Evolutionary conservation across 2,329 filamentous ascomycete genomes (phyloP).

Genomic region (Alternaria tenuissima): DNA sequence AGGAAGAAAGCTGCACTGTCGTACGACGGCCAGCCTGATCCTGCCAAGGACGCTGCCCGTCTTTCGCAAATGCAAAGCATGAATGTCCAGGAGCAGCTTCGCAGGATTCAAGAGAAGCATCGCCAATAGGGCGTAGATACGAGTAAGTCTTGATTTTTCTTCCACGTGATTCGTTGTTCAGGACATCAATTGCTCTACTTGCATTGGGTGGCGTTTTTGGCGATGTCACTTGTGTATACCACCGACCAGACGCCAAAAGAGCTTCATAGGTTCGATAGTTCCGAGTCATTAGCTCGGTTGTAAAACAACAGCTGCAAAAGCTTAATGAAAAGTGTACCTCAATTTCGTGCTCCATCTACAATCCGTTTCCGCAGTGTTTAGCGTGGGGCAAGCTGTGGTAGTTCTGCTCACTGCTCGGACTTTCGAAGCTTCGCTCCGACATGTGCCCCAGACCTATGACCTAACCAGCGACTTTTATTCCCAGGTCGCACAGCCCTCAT

Average conservation of each 20-base stretch:
- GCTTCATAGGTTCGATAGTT: neutral
- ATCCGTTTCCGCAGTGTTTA: neutral
- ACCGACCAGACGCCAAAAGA: neutral
- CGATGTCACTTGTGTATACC: conserved; percentile 10
- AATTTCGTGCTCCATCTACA: neutral
- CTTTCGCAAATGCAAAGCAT: conserved; percentile 61
- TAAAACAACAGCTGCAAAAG: neutral
- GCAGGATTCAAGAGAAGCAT: conserved; percentile 68
- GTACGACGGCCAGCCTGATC: conserved; percentile 70
- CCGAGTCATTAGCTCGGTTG: neutral
- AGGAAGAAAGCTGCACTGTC: conserved; percentile 77
- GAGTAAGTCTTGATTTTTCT: conserved; percentile 10
- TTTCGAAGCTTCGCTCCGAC: conserved; percentile 40
- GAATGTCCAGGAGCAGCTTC: conserved; percentile 87
- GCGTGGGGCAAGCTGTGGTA: conserved; percentile 1
- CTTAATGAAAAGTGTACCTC: neutral
- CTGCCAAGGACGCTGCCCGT: conserved; percentile 62
- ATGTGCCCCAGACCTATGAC: conserved; percentile 38
- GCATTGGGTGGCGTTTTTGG: conserved; percentile 20
- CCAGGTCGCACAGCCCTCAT: conserved; percentile 45
- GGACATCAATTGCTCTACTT: conserved; percentile 5
- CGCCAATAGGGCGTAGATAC: conserved; percentile 20
- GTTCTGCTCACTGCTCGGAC: conserved; percentile 33
- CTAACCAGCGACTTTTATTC: conserved; percentile 42
- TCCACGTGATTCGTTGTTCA: neutral